A percentile compares a stretch with the other conserved stretches of the same genome.
Conservation (phyloP, 163 green algal species). For the Scenedesmus sp. region DNA sequence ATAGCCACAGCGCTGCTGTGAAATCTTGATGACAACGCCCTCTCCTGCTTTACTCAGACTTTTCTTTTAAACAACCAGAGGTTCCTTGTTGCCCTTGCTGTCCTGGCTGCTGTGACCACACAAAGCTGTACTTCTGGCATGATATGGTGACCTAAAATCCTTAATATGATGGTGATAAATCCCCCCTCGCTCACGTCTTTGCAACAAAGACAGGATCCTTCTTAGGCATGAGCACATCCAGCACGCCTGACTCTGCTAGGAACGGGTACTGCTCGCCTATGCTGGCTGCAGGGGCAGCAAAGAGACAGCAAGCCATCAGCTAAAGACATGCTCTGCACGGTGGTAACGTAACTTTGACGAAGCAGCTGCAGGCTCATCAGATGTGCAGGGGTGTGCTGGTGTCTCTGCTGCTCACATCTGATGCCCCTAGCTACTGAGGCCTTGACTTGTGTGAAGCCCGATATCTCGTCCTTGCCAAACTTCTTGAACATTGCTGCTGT, state of each 20-base stretch:
- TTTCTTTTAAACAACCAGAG: too few relatives aligned
- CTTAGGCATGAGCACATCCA: slow-evolving; percentile 98
- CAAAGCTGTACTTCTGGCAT: neutral
- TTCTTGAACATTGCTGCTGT: slow-evolving; percentile 74
- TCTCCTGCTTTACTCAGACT: too few relatives aligned
- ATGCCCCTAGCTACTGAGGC: slow-evolving; percentile 94
- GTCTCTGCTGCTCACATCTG: slow-evolving; percentile 73
- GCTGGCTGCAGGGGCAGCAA: slow-evolving; percentile 72
- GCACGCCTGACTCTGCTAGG: slow-evolving; percentile 84
- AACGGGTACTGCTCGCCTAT: slow-evolving; percentile 90
- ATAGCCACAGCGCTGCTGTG: too few relatives aligned
- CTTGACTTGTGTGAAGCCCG: slow-evolving; percentile 93
- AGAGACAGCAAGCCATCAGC: neutral
- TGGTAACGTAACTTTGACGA: too few relatives aligned
- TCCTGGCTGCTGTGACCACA: neutral
- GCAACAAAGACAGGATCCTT: slow-evolving; percentile 91
- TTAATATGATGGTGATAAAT: neutral
- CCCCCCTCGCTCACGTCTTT: slow-evolving; percentile 84
- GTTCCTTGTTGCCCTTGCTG: neutral
- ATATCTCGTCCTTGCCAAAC: slow-evolving; percentile 82
- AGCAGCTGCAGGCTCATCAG: neutral
- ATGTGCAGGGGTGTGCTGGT: neutral
- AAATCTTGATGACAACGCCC: too few relatives aligned
- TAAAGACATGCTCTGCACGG: neutral
- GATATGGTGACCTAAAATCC: neutral